These are phyloP conservation scores for Pseudogymnoascus sp. DNA, from an alignment of 2,329 filamentous ascomycete species.

Conservation along the genomic window DNA sequence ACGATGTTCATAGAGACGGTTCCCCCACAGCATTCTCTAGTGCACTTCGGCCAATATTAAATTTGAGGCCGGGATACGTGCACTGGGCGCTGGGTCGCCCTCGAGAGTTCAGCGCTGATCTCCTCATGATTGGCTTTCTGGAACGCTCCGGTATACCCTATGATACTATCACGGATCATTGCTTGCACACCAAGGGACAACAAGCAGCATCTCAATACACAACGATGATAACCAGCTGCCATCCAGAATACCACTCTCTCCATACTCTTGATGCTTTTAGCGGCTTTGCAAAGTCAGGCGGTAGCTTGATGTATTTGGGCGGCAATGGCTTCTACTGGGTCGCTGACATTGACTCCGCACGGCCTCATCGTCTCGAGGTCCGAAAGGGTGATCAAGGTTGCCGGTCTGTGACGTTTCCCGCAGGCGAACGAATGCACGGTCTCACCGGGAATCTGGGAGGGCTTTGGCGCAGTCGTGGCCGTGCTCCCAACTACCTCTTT, in stretches of 20 bases:
- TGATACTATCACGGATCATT: slow-evolving; percentile 32
- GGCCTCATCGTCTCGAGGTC: slow-evolving; percentile 29
- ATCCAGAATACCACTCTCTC: slow-evolving; percentile 30
- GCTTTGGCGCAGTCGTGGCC: slow-evolving; percentile 28
- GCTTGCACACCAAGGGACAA: slow-evolving; percentile 24
- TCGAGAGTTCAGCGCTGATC: slow-evolving; percentile 30
- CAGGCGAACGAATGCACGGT: slow-evolving; percentile 25
- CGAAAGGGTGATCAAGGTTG: slow-evolving; percentile 29
- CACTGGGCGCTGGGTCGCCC: slow-evolving; percentile 30
- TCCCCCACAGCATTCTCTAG: slow-evolving; percentile 28
- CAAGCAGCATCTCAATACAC: slow-evolving; percentile 18
- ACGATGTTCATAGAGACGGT: slow-evolving; percentile 32
- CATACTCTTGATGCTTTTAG: slow-evolving; percentile 24
- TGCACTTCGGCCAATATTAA: slow-evolving; percentile 30
- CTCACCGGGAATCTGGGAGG: slow-evolving; percentile 28
- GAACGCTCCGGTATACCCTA: slow-evolving; percentile 27
- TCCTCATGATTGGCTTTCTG: slow-evolving; percentile 29
- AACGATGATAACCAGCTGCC: slow-evolving; percentile 26
- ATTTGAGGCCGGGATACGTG: slow-evolving; percentile 30
- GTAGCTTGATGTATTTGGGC: slow-evolving; percentile 32
- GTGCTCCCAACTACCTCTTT: slow-evolving; percentile 26
- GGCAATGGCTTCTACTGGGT: slow-evolving; percentile 32
- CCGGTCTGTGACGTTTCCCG: slow-evolving; percentile 23
- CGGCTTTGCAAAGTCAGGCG: slow-evolving; percentile 25
- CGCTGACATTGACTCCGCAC: slow-evolving; percentile 18